These are phyloP conservation scores for Cairneyella variabilis DNA, from an alignment of 495 filamentous ascomycete species.

Conservation along the genomic window DNA sequence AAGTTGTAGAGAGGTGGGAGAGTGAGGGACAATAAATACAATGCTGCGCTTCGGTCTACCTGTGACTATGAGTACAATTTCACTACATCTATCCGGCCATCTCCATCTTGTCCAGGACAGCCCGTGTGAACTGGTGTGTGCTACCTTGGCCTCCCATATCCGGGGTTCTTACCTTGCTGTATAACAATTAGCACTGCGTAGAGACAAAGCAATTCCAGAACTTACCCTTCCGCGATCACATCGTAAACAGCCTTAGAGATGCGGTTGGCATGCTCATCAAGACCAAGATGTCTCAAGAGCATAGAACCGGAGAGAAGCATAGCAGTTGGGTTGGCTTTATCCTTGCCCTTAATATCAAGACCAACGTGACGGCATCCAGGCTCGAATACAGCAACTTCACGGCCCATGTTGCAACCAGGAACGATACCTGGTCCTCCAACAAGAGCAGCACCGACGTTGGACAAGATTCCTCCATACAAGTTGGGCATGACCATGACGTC, in stretches of 20 bases:
- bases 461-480: conserved; percentile 96
- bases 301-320: conserved; percentile 92
- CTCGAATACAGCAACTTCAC: conserved; percentile 97
- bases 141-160: conserved; percentile 91
- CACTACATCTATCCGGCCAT: conserved; percentile 22
- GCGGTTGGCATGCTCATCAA: conserved; percentile 96
- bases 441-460: conserved; percentile 98
- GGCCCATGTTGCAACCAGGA: conserved; percentile 98
- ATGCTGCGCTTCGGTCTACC: no score
- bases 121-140: conserved; percentile 92
- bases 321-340: conserved; percentile 97
- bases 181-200: conserved; percentile 7
- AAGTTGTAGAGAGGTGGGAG: no score
- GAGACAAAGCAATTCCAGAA: conserved; percentile 17
- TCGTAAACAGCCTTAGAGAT: conserved; percentile 97
- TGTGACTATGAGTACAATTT: no score
- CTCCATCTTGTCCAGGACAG: conserved; percentile 94
- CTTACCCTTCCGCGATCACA: conserved; percentile 91
- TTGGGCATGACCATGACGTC: conserved; percentile 99
- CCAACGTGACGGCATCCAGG: conserved; percentile 98
- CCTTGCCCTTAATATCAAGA: conserved; percentile 98
- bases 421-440: conserved; percentile 97
- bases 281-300: conserved; percentile 91
- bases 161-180: conserved; percentile 75
- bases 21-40: no score